Percentiles rank a stretch among this genome's conserved stretches.
These are phyloP conservation scores for Cercospora sesami DNA, from an alignment of 2,329 filamentous ascomycete genomes.

Conservation along the genomic window DNA sequence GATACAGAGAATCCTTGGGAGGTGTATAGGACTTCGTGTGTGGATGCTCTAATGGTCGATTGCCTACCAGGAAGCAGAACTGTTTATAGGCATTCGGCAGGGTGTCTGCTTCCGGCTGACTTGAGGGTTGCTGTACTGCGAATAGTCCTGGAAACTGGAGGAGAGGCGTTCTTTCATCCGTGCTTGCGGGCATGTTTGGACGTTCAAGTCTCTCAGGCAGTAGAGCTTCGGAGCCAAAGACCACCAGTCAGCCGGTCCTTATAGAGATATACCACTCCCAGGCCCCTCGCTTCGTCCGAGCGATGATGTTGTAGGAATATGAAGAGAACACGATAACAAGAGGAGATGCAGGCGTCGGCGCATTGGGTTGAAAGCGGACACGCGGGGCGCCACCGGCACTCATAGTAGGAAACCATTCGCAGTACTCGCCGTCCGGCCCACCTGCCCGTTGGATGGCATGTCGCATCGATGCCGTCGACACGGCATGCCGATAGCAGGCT, in stretches of 20 bases:
- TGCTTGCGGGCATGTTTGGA: constrained; percentile 20
- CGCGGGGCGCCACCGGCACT: background rate
- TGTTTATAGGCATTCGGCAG: constrained; percentile 36
- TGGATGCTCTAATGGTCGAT: constrained; percentile 37
- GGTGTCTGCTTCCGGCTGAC: background rate
- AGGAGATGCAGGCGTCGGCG: background rate
- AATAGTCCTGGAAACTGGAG: constrained; percentile 33
- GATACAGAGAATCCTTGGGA: constrained; percentile 40
- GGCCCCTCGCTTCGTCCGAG: background rate
- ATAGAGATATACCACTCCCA: background rate
- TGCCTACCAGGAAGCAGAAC: constrained; percentile 43
- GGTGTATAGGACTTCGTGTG: constrained; percentile 28
- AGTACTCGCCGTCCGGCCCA: background rate
- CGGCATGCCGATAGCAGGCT: background rate
- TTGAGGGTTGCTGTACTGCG: constrained; percentile 5
- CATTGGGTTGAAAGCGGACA: background rate
- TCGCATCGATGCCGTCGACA: background rate
- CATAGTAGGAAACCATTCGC: background rate
- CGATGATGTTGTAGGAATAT: background rate
- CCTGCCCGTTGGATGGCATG: background rate
- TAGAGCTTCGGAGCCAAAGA: background rate
- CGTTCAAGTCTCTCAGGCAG: background rate
- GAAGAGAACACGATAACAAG: background rate
- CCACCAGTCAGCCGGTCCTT: background rate
- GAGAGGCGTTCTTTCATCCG: constrained; percentile 33